These are phyloP conservation scores for Penicillium lividum DNA, from an alignment of 495 filamentous ascomycete genomes.

Conservation along the genomic window DNA sequence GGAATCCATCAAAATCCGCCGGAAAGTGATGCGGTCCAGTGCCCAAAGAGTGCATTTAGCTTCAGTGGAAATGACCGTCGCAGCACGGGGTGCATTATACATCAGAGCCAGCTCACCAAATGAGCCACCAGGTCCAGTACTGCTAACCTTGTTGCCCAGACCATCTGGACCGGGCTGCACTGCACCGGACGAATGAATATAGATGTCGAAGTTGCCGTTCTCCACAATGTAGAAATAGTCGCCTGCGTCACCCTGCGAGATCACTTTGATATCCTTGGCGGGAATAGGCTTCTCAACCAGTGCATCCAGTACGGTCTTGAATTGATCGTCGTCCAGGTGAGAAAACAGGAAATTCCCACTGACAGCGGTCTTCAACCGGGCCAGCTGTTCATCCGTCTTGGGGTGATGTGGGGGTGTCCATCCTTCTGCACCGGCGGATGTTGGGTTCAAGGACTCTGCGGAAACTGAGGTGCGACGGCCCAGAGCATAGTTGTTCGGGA, in stretches of 20 bases:
- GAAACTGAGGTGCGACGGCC: constrained; percentile 93
- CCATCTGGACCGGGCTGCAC: constrained; percentile 82
- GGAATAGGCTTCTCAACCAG: constrained; percentile 94
- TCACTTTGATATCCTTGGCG: constrained; percentile 93
- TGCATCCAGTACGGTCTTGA: constrained; percentile 81
- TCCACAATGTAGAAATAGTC: constrained; percentile 99
- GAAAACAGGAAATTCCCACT: constrained; percentile 91
- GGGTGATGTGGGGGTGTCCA: constrained; percentile 85
- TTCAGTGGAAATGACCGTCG: constrained; percentile 86
- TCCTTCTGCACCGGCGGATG: constrained; percentile 76
- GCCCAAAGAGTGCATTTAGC: constrained; percentile 84
- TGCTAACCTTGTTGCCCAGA: constrained; percentile 80
- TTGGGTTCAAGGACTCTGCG: constrained; percentile 91
- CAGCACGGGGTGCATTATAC: constrained; percentile 98
- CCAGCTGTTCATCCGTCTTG: constrained; percentile 79
- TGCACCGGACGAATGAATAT: constrained; percentile 78
- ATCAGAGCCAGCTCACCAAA: constrained; percentile 97
- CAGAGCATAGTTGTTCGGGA: constrained; percentile 92
- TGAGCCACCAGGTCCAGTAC: constrained; percentile 84
- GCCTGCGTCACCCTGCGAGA: constrained; percentile 91
- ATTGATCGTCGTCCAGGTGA: constrained; percentile 91
- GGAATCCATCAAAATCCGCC: constrained; percentile 96
- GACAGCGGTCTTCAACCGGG: constrained; percentile 78
- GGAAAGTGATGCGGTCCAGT: constrained; percentile 93
- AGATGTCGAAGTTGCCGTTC: constrained; percentile 84